Conservation (phyloP, 2,329 filamentous ascomycete genomes). For the Xylaria sp. region DNA sequence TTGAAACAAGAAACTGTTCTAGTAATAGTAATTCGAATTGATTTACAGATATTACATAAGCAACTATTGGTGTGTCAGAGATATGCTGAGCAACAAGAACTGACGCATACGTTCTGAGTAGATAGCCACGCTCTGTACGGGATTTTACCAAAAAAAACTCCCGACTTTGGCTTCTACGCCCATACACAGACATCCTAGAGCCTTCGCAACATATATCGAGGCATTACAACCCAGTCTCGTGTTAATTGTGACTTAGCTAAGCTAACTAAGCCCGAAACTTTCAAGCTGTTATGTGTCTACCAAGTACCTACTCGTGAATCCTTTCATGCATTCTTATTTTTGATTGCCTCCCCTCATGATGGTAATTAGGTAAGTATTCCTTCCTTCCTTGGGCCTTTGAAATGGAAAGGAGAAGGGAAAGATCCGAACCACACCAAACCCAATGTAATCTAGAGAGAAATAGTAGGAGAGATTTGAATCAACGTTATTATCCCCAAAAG, state of each 20-base stretch:
- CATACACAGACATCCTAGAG: too few relatives aligned
- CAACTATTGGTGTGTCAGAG: not conserved
- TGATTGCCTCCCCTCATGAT: not conserved
- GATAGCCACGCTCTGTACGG: not conserved
- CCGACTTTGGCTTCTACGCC: not conserved
- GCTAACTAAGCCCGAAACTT: not conserved
- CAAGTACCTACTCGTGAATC: not conserved
- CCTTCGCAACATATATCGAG: too few relatives aligned
- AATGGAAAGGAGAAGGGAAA: not conserved
- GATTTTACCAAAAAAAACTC: too few relatives aligned
- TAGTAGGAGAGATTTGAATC: not conserved
- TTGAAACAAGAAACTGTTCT: not conserved
- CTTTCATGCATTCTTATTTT: slow-evolving; percentile 15
- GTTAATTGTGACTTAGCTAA: not conserved
- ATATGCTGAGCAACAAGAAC: not conserved
- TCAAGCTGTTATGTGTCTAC: slow-evolving; percentile 9
- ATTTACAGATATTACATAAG: not conserved
- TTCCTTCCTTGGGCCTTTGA: not conserved
- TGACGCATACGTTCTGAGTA: not conserved
- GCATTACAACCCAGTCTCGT: not conserved
- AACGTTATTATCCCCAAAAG: not conserved
- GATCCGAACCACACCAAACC: not conserved
- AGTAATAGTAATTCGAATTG: not conserved
- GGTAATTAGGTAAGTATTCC: not conserved
- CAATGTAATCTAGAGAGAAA: not conserved